These are phyloP conservation scores for Fusarium sp. DNA, from an alignment of 2,329 filamentous ascomycete genomes.

Conservation along the genomic window DNA sequence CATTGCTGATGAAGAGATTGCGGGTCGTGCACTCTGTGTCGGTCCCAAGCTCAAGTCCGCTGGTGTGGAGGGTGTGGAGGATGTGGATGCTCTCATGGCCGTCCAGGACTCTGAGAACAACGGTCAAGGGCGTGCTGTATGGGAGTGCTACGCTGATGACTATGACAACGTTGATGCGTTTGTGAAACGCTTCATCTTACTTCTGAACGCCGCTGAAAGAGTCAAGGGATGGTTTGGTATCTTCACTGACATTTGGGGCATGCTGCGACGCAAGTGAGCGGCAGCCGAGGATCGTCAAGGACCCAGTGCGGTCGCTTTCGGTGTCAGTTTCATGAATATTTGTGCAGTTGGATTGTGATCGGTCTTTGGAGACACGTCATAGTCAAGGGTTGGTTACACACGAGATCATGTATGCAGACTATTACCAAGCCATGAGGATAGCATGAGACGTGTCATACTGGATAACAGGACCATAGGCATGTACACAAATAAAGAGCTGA, in stretches of 20 bases:
- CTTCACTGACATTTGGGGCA: conserved; percentile 41
- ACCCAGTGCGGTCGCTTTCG: not conserved
- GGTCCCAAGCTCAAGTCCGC: conserved; percentile 60
- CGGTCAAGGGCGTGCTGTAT: conserved; percentile 58
- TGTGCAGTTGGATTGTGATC: no score
- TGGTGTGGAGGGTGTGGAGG: conserved; percentile 46
- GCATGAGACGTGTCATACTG: not conserved
- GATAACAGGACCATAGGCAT: not conserved
- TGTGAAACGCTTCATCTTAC: conserved; percentile 59
- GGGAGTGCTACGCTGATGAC: conserved; percentile 71
- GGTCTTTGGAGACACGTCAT: not conserved
- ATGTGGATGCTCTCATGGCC: conserved; percentile 37
- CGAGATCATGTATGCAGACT: not conserved
- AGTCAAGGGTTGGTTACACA: not conserved
- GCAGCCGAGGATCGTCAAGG: not conserved
- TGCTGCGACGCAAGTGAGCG: conserved; percentile 37
- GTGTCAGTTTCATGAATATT: not conserved
- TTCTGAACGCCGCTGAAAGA: conserved; percentile 62
- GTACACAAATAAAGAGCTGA: not conserved
- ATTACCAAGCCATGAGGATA: not conserved
- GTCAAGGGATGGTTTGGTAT: conserved; percentile 65
- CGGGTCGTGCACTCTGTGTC: conserved; percentile 66
- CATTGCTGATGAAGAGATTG: conserved; percentile 65
- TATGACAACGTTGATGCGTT: conserved; percentile 67
- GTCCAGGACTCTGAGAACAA: conserved; percentile 49